Evolutionary conservation across 2,329 filamentous ascomycete species (phyloP).

Genomic region (Penicillium decumbens): DNA sequence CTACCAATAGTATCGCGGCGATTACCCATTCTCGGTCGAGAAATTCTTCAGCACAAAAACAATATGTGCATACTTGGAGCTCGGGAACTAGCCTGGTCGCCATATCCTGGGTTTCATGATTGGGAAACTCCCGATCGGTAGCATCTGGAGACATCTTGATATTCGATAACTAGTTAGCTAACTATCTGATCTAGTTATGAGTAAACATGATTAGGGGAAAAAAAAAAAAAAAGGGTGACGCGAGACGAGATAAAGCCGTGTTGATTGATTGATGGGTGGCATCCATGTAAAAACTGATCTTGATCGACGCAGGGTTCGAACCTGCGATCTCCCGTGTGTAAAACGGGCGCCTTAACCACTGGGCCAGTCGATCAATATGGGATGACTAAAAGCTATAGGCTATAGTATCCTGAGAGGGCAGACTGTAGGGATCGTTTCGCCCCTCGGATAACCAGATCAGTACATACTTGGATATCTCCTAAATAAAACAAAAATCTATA

Average conservation of each 20-base stretch:
- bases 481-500: no score
- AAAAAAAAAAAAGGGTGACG: neutral
- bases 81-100: neutral
- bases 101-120: slow-evolving; percentile 3
- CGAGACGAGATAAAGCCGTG: neutral
- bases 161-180: no score
- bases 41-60: neutral
- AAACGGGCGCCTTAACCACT: slow-evolving; percentile 24
- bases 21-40: slow-evolving; percentile 17
- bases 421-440: neutral
- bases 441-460: no score
- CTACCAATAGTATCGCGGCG: slow-evolving; percentile 15
- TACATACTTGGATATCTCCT: neutral
- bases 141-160: neutral
- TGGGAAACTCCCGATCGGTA: neutral
- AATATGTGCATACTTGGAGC: neutral
- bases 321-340: slow-evolving; percentile 25
- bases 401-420: neutral
- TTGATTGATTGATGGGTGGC: neutral
- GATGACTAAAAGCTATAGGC: slow-evolving; percentile 3
- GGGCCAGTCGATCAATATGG: slow-evolving; percentile 17
- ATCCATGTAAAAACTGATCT: slow-evolving; percentile 8
- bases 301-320: slow-evolving; percentile 25
- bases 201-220: neutral
- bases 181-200: neutral